Evolutionary conservation across 108 stramenopile genomes (phyloP), one percentile per base, ranked within the genome.

Genomic region (Cyclotella kingstonii): DNA sequence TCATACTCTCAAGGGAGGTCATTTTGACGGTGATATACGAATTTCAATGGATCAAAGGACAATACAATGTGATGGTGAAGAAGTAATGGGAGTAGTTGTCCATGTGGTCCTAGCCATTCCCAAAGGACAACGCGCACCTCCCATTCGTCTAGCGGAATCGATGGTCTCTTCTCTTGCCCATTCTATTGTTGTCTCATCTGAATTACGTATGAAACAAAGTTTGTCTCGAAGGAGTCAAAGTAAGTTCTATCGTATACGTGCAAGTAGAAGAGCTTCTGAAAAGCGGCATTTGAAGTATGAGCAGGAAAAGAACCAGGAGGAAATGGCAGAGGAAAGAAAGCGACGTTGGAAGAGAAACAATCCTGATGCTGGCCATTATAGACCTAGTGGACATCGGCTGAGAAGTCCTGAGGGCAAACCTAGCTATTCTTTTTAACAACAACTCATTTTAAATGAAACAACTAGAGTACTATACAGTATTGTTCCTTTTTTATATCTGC

Each of bases 241-340:
- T 23, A 68, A 57, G 33, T 46, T 59, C 19, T 89, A 85, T 46
- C 74, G 82, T 22, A 76, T 46, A 46, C 49, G 68, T 35, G 81
- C 73, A 18, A 54, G 70, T 28, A 45, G 48, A 9, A 65, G 78
- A 35, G 90, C 85, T 9, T 36, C 39, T 3, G 68, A 80, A 45
- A 82, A 83, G 57, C 76, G 90, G 21, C 71, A 84, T 19, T 38
- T 74, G 23, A 73, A 82, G 21, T 76, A 67, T 47, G 73, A 80
- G 6, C 84, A 83, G 41, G 85, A 86, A 56, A 78, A 79, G 59
- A 36, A 57, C 22, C 76, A 84, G 42, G 90, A 92, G 71, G 86
- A 85, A 70, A 92, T 92, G 90, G 81, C 87, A 2, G 76, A 56
- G 7, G 90, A 92, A 33, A 75, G 90, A 48, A 78, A 86, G 54